phyloP scores from a whole-genome alignment of 108 stramenopile species.

The Parietichytrium sp. region DNA sequence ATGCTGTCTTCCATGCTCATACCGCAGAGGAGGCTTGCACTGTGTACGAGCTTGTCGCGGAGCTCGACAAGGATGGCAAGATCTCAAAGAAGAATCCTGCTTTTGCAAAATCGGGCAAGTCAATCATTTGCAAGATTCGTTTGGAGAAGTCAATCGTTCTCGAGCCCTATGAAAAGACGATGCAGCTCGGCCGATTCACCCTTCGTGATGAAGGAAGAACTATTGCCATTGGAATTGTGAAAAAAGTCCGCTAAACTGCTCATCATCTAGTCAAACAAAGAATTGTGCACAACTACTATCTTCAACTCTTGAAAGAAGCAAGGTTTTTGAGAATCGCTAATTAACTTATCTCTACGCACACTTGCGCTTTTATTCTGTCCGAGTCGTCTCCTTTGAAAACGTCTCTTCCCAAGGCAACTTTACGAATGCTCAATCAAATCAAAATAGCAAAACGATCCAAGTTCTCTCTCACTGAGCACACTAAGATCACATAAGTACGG shows the following conservation, averaged over 20 bases:
- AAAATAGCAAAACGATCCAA: no score
- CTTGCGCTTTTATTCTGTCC: no score
- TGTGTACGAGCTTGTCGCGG: conserved; percentile 77
- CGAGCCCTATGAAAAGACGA: conserved; percentile 82
- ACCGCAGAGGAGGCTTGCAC: conserved; percentile 87
- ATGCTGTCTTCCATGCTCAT: conserved; percentile 93
- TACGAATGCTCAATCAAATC: no score
- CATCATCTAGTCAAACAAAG: no score
- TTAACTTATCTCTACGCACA: no score
- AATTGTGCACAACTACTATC: no score
- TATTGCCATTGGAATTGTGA: conserved; percentile 95
- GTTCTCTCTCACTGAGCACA: no score
- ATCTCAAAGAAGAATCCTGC: not conserved
- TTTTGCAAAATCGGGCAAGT: not conserved
- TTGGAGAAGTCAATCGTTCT: conserved; percentile 75
- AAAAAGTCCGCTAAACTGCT: conserved; percentile 27
- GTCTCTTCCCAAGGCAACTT: no score
- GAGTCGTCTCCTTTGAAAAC: no score
- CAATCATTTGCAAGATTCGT: conserved; percentile 30
- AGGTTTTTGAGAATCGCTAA: no score
- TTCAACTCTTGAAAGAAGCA: no score
- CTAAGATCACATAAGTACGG: no score
- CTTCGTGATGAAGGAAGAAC: conserved; percentile 97
- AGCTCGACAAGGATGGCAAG: conserved; percentile 63
- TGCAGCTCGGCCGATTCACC: conserved; percentile 94